A percentile compares a stretch with the other conserved stretches of the same genome.
Evolutionary conservation across 441 rosid genomes (phyloP).

Genomic region (Geranium incanum): DNA sequence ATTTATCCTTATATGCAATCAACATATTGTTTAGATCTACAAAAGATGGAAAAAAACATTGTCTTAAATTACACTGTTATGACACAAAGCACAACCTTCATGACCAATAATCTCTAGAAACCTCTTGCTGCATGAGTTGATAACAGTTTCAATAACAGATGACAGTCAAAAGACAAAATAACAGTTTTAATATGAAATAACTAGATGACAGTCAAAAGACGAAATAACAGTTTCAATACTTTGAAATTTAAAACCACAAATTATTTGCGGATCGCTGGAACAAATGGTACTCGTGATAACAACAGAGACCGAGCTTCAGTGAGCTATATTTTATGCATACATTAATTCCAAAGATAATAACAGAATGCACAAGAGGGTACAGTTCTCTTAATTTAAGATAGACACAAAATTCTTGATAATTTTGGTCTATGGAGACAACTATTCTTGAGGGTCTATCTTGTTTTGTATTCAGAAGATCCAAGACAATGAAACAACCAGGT

Average conservation of each 20-base stretch:
- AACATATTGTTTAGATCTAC: constrained; percentile 69
- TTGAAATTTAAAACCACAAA: neutral
- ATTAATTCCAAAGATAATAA: neutral
- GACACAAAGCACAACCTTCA: constrained; percentile 47
- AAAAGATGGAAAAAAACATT: constrained; percentile 12
- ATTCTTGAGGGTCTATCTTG: neutral
- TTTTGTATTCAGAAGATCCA: neutral
- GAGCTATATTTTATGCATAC: constrained; percentile 1
- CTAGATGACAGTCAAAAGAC: constrained; percentile 9
- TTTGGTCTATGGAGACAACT: neutral
- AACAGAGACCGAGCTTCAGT: neutral
- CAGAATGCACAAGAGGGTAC: neutral
- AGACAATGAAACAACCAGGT: too few relatives aligned
- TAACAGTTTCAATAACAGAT: constrained; percentile 5
- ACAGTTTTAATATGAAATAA: neutral
- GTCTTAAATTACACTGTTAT: neutral
- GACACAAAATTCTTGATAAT: neutral
- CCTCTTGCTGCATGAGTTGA: constrained; percentile 68
- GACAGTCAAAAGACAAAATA: neutral
- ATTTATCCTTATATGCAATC: constrained; percentile 81
- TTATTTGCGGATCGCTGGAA: neutral
- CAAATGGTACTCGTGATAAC: neutral
- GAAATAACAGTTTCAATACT: neutral
- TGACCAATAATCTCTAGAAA: constrained; percentile 82
- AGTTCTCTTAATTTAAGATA: neutral